A percentile compares a stretch with the other conserved stretches of the same genome.
Evolutionary conservation across 768 basidiomycete species (phyloP).

Genomic region (Chalciporus chontae): DNA sequence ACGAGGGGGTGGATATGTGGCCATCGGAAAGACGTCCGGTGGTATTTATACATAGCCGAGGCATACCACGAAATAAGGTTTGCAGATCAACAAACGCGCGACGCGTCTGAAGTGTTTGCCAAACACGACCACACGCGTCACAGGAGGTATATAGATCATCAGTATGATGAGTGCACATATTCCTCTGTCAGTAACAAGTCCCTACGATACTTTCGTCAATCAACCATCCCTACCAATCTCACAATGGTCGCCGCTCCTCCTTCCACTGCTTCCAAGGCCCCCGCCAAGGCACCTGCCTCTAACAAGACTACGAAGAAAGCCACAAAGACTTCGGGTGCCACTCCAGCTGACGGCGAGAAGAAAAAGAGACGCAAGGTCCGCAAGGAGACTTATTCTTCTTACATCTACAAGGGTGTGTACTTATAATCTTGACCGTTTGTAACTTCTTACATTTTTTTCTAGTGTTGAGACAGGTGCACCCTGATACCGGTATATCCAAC

Average conservation of each 20-base stretch:
- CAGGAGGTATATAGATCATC: conserved; percentile 19
- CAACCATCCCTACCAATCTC: conserved; percentile 4
- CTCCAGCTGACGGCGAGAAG: conserved; percentile 68
- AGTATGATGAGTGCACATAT: conserved; percentile 7
- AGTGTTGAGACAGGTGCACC: conserved; percentile 98
- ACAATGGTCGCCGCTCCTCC: conserved; percentile 61
- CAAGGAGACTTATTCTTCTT: conserved; percentile 92
- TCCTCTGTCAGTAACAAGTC: conserved; percentile 4
- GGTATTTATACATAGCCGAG: conserved; percentile 28
- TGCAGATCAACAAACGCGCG: conserved; percentile 35
- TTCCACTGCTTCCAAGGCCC: conserved; percentile 40
- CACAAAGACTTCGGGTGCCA: conserved; percentile 53
- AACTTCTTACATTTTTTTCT: conserved; percentile 3
- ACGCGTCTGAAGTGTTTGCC: conserved; percentile 28
- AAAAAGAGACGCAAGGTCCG: conserved; percentile 85
- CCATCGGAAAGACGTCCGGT: not conserved
- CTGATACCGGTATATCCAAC: conserved; percentile 98
- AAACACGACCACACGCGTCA: conserved; percentile 39
- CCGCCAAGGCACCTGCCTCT: conserved; percentile 39
- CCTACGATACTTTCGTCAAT: conserved; percentile 9
- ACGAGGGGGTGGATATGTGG: conserved; percentile 9
- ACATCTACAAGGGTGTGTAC: conserved; percentile 82
- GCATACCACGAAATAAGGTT: conserved; percentile 32
- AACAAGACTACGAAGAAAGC: conserved; percentile 46
- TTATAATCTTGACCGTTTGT: not conserved